Base-by-base conservation (phyloP, 768 basidiomycete species). In the Termitomyces sp. region DNA sequence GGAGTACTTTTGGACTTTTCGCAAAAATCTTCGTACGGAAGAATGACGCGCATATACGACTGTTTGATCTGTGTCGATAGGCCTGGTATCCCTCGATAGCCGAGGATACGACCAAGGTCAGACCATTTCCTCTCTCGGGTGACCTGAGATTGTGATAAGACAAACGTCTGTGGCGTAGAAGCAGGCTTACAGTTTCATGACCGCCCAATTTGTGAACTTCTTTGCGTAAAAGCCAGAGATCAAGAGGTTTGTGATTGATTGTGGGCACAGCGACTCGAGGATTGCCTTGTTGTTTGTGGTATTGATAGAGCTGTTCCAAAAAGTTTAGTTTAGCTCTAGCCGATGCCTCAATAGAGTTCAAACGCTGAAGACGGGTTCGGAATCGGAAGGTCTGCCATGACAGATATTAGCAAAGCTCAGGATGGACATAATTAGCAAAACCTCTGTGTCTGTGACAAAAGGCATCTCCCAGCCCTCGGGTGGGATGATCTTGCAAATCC, bases 251-350 rank as follows among this genome's bases (percentile, higher is more conserved):
- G 72, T 92, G 87, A 71, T 94, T 94, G 69, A 99, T 92, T 32
- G 89, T 90, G 57, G 97, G 97, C 34, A 98, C 89, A n/a, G 86
- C 86, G 25, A 98, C 87, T 62, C 90, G 86, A 59, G 86, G 79
- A 69, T 94, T 93, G 47, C 93, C 93, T 74, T 95, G 94, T 71
- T 98, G 95, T 65, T 91, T 89, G 74, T 98, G 97, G 71, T 90
- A 99, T 64, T 92, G 89, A 73, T 95, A 95, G 48, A 99, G 82
- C 73, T 97, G 94, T 71, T 98, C 96, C 63, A 98, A 75, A 74
- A 97, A 98, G 77, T 97, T 98, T 71, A 98, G 76, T 73, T 95
- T 97, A 50, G 97, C 96, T 64, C 97, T 80, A 59, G 95, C 95
- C 35, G 95, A 91, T 16, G 97, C 97, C 75, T 98, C 96, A 62